Evolutionary conservation across 176 grass and related monocot species (phyloP).

Genomic region (Juncus inflexus): DNA sequence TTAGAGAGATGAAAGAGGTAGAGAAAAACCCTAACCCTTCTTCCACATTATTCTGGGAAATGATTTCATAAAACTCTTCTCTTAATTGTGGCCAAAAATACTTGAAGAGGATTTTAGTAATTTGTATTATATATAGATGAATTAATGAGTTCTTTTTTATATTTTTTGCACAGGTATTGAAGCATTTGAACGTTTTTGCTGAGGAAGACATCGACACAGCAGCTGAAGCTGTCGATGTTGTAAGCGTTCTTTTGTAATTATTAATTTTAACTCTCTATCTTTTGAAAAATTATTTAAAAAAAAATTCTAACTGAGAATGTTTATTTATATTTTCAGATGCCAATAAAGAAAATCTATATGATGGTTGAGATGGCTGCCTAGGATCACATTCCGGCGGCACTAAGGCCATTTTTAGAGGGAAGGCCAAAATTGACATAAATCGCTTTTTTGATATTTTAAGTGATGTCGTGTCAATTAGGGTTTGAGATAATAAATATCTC

Average conservation of each 20-base stretch:
- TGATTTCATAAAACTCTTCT: background rate
- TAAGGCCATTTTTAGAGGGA: constrained; percentile 72
- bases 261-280: background rate
- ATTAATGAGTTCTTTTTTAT: background rate
- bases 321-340: constrained; percentile 52
- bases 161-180: constrained; percentile 50
- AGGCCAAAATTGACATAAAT: constrained; percentile 77
- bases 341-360: too few species aligned
- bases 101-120: background rate
- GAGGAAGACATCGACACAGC: constrained; percentile 59
- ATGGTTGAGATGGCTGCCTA: constrained; percentile 94
- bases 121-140: background rate
- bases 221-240: constrained; percentile 76
- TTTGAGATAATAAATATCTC: constrained; percentile 29
- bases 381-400: constrained; percentile 53
- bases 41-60: background rate
- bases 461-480: constrained; percentile 38
- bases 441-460: constrained; percentile 94
- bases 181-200: constrained; percentile 64
- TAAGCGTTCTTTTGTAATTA: constrained; percentile 36
- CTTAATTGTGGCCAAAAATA: background rate
- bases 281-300: background rate
- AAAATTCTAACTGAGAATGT: background rate
- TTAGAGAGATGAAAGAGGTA: background rate
- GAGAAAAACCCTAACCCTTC: background rate